phyloP scores from a whole-genome alignment of 1,284 basidiomycete genomes.

The Afroboletus lepidellus region DNA sequence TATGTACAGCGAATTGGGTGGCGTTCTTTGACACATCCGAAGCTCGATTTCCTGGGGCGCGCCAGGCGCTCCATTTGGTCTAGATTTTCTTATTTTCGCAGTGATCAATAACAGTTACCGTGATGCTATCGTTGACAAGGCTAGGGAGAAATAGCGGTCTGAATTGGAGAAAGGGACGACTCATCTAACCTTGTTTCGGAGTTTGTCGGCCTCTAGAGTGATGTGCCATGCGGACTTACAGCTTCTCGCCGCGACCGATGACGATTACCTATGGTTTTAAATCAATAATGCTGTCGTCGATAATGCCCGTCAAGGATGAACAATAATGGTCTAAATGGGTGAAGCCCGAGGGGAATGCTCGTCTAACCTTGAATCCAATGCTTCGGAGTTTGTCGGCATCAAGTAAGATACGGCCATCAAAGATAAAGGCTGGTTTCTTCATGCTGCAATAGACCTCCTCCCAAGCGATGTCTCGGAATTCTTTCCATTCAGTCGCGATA shows the following conservation, averaged over 20 bases:
- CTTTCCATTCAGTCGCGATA: constrained; percentile 93
- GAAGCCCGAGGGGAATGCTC: neutral
- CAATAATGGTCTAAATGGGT: neutral
- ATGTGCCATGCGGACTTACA: constrained; percentile 16
- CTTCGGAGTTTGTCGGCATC: constrained; percentile 76
- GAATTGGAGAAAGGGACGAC: neutral
- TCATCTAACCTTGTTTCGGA: neutral
- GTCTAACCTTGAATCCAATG: constrained; percentile 90
- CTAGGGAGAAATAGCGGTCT: neutral
- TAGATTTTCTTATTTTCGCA: constrained; percentile 32
- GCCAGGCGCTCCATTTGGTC: neutral
- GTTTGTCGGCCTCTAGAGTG: neutral
- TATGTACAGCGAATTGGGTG: constrained; percentile 10
- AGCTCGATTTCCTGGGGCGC: neutral
- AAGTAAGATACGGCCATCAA: constrained; percentile 88
- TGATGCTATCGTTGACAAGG: neutral
- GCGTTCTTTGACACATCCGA: constrained; percentile 1
- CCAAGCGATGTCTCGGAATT: constrained; percentile 95
- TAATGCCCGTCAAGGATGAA: constrained; percentile 7
- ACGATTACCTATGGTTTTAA: constrained; percentile 30
- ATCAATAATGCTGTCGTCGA: constrained; percentile 12
- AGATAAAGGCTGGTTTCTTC: constrained; percentile 96
- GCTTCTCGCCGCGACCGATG: constrained; percentile 36
- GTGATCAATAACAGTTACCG: constrained; percentile 35
- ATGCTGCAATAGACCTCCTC: constrained; percentile 79